phyloP scores from a whole-genome alignment of 225 moss, liverwort and hornwort species.

The Marchantia polymorpha region DNA sequence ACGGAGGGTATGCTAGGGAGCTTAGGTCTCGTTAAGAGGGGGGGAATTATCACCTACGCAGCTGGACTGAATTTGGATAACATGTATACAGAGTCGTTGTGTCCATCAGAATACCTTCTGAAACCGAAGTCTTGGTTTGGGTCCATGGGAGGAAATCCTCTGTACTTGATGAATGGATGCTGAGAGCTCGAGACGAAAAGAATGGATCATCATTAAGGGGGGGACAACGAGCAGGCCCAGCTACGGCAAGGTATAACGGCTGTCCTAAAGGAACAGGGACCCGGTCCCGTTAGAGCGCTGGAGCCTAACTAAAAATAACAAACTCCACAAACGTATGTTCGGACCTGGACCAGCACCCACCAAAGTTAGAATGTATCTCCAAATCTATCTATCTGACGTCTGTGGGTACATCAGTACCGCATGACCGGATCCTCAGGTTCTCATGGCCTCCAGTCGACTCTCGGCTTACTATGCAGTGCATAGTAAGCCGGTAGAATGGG shows the following conservation, averaged over 20 bases:
- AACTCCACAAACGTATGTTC: conserved; percentile 1
- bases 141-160: too few relatives aligned
- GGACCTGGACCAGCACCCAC: background rate
- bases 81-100: too few relatives aligned
- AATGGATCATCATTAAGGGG: background rate
- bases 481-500: too few relatives aligned
- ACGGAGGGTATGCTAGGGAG: too few relatives aligned
- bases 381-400: background rate
- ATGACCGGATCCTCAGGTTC: background rate
- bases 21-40: too few relatives aligned
- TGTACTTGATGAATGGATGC: too few relatives aligned
- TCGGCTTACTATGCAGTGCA: too few relatives aligned
- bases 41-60: too few relatives aligned
- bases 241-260: background rate
- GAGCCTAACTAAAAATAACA: conserved; percentile 5
- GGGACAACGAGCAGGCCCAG: conserved; percentile 1
- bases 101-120: too few relatives aligned
- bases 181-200: background rate
- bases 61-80: too few relatives aligned
- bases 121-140: too few relatives aligned
- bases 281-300: background rate
- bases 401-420: background rate
- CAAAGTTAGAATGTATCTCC: conserved; percentile 3
- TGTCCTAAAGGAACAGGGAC: background rate
- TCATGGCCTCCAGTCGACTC: too few relatives aligned